These are phyloP conservation scores for Pseudogymnoascus sp. DNA, from an alignment of 2,329 filamentous ascomycete genomes.

Conservation along the genomic window DNA sequence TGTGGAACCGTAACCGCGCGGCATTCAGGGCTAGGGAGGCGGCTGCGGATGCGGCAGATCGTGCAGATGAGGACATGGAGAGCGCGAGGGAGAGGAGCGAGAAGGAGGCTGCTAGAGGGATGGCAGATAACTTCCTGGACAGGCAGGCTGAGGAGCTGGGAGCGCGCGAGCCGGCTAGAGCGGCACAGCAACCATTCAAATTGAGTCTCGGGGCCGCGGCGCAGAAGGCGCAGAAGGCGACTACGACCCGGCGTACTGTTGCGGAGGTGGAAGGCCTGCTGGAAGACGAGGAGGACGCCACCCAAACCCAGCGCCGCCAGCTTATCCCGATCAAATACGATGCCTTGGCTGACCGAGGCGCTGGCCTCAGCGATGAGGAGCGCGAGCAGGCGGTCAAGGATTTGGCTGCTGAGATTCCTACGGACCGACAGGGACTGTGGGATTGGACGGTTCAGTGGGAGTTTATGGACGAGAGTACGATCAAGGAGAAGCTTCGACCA, in stretches of 20 bases:
- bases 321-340: slow-evolving; percentile 80
- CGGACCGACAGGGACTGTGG: slow-evolving; percentile 79
- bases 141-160: slow-evolving; percentile 68
- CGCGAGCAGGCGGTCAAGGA: slow-evolving; percentile 71
- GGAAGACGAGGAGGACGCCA: slow-evolving; percentile 86
- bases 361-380: slow-evolving; percentile 76
- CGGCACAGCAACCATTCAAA: slow-evolving; percentile 68
- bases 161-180: slow-evolving; percentile 26
- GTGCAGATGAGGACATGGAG: slow-evolving; percentile 69
- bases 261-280: slow-evolving; percentile 90
- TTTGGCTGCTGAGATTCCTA: slow-evolving; percentile 83
- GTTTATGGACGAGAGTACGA: slow-evolving; percentile 69
- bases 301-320: slow-evolving; percentile 59
- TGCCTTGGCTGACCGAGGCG: slow-evolving; percentile 49
- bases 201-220: slow-evolving; percentile 84
- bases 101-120: slow-evolving; percentile 67
- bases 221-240: slow-evolving; percentile 54
- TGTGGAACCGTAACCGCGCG: slow-evolving; percentile 76
- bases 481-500: slow-evolving; percentile 78
- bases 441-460: slow-evolving; percentile 92
- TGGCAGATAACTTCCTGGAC: slow-evolving; percentile 87
- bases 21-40: slow-evolving; percentile 65
- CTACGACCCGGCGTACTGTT: slow-evolving; percentile 63
- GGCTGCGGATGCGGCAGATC: slow-evolving; percentile 72
- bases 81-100: slow-evolving; percentile 58